Evolutionary conservation across 495 filamentous ascomycete species (phyloP), one percentile per base, ranked within the genome.

Genomic region (Friedmanniomyces endolithicus): DNA sequence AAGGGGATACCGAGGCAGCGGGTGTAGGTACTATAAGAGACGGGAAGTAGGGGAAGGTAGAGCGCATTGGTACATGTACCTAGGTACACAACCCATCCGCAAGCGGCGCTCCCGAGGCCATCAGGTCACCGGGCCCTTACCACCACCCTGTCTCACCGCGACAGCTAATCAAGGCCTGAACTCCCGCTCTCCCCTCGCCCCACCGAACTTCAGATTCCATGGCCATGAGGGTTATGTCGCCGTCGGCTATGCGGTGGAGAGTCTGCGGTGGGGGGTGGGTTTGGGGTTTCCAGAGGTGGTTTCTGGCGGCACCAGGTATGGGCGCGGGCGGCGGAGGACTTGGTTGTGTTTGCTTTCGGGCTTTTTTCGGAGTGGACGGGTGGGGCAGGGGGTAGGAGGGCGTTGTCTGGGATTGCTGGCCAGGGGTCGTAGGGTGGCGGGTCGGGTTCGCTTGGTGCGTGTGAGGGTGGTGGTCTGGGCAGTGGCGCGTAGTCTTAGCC

Each of bases 351-450:
- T 57, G 81, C 83, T 1, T 83, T 76, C 3, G 78, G 78, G 17
- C 86, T 90, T 39, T 59, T 65, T 44, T 84, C 77, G 62, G 82
- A 79, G 35, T 81, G 78, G 56, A 89, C 69, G 43, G 75, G 70
- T 1, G 90, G 89, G 0, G 90, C 88, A 1, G 90, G 90, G 0
- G 88, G 88, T 48, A 95, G 82, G 34, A 82, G 75, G 0, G 87
- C 71, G 24, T 78, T 92, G 66, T 95, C 88, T 2, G 86, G 86
- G 11, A 94, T 80, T 6, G 80, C 75, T 24, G 79, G 74, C 88
- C 88, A 94, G 72, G 89, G 85, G 64, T 94, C 86, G 61, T 84
- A 79, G 24, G 76, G 72, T 25, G 81, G 66, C 12, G 69, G 67
- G 12, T 62, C 60, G 27, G 59, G 60, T 29, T 55, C 57, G 23